Evolutionary conservation across 768 basidiomycete species (phyloP).

Genomic region (Lactifluus subvellereus): DNA sequence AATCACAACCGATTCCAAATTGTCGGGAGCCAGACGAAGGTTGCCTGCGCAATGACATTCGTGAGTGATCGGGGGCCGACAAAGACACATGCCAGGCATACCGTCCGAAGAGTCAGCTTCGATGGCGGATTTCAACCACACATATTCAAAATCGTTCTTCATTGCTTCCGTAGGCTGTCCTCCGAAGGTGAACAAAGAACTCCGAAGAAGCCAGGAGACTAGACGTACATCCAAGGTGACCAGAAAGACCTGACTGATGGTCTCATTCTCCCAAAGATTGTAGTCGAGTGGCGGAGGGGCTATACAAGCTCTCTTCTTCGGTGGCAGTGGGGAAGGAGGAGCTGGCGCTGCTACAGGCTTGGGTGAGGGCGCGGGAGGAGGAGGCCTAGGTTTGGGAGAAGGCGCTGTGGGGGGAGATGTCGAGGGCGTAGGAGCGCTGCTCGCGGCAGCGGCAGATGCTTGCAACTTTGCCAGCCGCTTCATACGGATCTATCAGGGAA

Average conservation of each 20-base stretch:
- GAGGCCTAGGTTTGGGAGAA: conserved; percentile 31
- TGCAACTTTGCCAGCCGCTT: conserved; percentile 88
- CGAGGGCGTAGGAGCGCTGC: conserved; percentile 31
- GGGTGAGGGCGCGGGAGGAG: conserved; percentile 25
- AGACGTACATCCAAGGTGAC: conserved; percentile 71
- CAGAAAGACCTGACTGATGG: conserved; percentile 60
- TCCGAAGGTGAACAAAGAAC: conserved; percentile 1
- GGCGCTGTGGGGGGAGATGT: conserved; percentile 33
- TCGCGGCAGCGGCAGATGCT: conserved; percentile 33
- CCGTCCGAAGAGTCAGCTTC: conserved; percentile 15
- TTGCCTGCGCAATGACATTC: not conserved
- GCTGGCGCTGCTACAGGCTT: conserved; percentile 30
- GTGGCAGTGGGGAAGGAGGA: conserved; percentile 30
- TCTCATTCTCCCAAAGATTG: conserved; percentile 67
- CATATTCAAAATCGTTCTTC: conserved; percentile 16
- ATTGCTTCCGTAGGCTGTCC: conserved; percentile 23
- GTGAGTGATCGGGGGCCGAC: not conserved
- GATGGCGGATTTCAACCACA: conserved; percentile 23
- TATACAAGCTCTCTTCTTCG: conserved; percentile 45
- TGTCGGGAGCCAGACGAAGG: conserved; percentile 17
- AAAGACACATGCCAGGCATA: not conserved
- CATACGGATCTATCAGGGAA: conserved; percentile 65
- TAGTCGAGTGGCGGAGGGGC: conserved; percentile 44
- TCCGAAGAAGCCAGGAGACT: not conserved
- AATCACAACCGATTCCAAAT: conserved; percentile 23